Evolutionary conservation across 441 rosid genomes (phyloP).

Genomic region (Aleurites moluccanus): DNA sequence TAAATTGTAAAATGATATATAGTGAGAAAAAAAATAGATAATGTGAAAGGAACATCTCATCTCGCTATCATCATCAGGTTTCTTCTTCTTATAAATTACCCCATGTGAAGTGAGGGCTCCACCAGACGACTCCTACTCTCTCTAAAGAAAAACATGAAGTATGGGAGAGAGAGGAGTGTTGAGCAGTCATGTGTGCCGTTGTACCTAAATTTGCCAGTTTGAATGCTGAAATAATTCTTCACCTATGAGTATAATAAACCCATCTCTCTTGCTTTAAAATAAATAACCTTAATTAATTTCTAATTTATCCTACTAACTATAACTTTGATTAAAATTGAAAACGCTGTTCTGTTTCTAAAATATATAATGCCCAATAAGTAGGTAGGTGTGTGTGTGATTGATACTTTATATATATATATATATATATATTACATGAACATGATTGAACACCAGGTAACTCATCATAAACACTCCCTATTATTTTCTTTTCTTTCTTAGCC

Average conservation of each 20-base stretch:
- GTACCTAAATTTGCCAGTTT: conserved; percentile 34
- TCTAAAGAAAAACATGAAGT: neutral
- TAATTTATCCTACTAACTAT: neutral
- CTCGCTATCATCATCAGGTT: conserved; percentile 7
- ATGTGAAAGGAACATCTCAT: conserved; percentile 19
- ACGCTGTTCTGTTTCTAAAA: conserved; percentile 23
- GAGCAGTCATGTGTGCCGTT: conserved; percentile 36
- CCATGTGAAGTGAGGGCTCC: conserved; percentile 42
- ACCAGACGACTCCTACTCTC: conserved; percentile 4
- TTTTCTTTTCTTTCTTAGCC: neutral
- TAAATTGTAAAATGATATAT: too few species aligned
- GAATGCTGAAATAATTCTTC: conserved; percentile 26
- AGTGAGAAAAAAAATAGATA: neutral
- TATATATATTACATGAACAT: neutral
- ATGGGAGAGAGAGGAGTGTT: conserved; percentile 13
- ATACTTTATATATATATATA: neutral
- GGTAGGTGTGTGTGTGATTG: conserved; percentile 23
- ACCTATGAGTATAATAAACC: neutral
- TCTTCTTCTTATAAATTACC: neutral
- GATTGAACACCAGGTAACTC: conserved; percentile 19
- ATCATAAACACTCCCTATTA: neutral
- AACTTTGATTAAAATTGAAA: conserved; percentile 15
- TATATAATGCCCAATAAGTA: neutral
- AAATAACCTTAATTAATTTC: neutral
- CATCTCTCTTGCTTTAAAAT: neutral